Percentiles rank a stretch among this genome's conserved stretches.
phyloP scores from a whole-genome alignment of 495 filamentous ascomycete species.

The Tricharina praecox region DNA sequence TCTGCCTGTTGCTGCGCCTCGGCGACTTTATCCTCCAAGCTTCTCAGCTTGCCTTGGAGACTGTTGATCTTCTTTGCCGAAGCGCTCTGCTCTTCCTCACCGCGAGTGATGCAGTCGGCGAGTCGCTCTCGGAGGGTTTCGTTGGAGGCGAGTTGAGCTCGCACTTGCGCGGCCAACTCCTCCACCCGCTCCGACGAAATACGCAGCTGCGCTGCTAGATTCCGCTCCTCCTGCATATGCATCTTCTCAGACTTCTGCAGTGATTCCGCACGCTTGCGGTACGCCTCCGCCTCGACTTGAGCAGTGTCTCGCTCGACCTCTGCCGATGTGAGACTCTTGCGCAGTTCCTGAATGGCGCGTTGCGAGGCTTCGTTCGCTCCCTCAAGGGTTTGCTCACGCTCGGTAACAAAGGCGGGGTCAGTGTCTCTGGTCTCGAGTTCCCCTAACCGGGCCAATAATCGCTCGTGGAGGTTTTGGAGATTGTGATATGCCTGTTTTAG shows the following conservation, averaged over 20 bases:
- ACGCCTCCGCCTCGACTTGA: slow-evolving; percentile 40
- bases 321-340: slow-evolving; percentile 45
- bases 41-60: slow-evolving; percentile 61
- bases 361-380: slow-evolving; percentile 41
- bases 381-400: slow-evolving; percentile 35
- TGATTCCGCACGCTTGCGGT: slow-evolving; percentile 44
- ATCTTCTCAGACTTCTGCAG: slow-evolving; percentile 43
- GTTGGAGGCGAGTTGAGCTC: slow-evolving; percentile 57
- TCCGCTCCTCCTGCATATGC: slow-evolving; percentile 46
- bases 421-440: slow-evolving; percentile 25
- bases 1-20: slow-evolving; percentile 73
- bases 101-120: slow-evolving; percentile 66
- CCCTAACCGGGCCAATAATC: slow-evolving; percentile 29
- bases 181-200: slow-evolving; percentile 61
- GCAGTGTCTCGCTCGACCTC: slow-evolving; percentile 58
- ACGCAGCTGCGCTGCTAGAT: slow-evolving; percentile 46
- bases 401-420: slow-evolving; percentile 34
- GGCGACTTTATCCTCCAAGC: slow-evolving; percentile 68
- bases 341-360: slow-evolving; percentile 43
- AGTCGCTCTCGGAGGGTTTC: slow-evolving; percentile 58
- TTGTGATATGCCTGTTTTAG: slow-evolving; percentile 64
- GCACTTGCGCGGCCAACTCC: slow-evolving; percentile 56
- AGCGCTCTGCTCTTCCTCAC: slow-evolving; percentile 65
- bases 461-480: slow-evolving; percentile 45
- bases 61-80: slow-evolving; percentile 66